These are phyloP conservation scores for Xylaria palmicola DNA, from an alignment of 495 filamentous ascomycete genomes.

Conservation along the genomic window DNA sequence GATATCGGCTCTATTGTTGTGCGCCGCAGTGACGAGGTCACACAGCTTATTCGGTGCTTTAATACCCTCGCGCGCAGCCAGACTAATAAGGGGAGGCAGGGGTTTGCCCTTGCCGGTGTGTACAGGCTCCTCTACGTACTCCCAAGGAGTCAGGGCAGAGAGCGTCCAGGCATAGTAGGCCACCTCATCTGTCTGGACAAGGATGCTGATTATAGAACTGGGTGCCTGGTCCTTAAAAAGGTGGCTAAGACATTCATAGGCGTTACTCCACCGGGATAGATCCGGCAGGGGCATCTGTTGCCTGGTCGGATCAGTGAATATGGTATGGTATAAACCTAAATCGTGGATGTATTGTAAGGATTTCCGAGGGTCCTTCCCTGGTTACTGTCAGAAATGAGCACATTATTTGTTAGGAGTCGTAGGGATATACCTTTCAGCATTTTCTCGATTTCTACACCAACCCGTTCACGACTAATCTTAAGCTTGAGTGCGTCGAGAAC, in stretches of 20 bases:
- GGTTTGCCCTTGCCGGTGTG: slow-evolving; percentile 43
- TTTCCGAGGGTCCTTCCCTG: slow-evolving; percentile 66
- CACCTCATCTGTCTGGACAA: slow-evolving; percentile 60
- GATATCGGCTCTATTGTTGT: slow-evolving; percentile 59
- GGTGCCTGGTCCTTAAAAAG: slow-evolving; percentile 48
- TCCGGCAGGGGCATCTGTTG: slow-evolving; percentile 36
- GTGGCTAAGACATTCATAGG: slow-evolving; percentile 51
- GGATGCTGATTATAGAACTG: slow-evolving; percentile 48
- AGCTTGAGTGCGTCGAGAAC: slow-evolving; percentile 74
- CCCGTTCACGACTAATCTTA: slow-evolving; percentile 90
- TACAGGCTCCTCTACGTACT: slow-evolving; percentile 49
- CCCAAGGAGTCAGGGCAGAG: slow-evolving; percentile 74
- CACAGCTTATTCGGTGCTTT: slow-evolving; percentile 71
- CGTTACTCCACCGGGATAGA: slow-evolving; percentile 43
- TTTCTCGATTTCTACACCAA: slow-evolving; percentile 82
- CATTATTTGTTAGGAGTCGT: slow-evolving; percentile 5
- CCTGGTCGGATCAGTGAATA: slow-evolving; percentile 69
- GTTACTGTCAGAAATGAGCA: slow-evolving; percentile 7
- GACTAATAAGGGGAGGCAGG: slow-evolving; percentile 45
- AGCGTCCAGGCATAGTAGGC: slow-evolving; percentile 73
- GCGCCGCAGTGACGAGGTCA: slow-evolving; percentile 63
- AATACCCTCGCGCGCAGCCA: slow-evolving; percentile 72
- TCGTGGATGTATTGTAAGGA: slow-evolving; percentile 72
- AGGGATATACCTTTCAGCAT: slow-evolving; percentile 71
- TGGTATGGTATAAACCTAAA: slow-evolving; percentile 71